Percentiles rank a stretch among this genome's conserved stretches.
These are phyloP conservation scores for Centrapalus pauciflorus DNA, from an alignment of 129 eudicot species.

Conservation along the genomic window DNA sequence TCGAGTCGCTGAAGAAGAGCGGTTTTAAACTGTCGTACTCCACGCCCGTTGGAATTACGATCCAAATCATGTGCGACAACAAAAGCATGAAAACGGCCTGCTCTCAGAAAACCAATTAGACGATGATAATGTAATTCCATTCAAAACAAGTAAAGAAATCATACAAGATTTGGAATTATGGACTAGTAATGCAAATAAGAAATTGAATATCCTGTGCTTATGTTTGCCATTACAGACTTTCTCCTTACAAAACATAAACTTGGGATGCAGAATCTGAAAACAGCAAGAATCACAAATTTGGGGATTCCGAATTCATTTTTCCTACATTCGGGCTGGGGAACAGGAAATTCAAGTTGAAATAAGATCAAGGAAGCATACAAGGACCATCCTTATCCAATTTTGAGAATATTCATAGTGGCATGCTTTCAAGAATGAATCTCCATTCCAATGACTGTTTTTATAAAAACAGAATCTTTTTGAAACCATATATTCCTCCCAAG, in stretches of 20 bases:
- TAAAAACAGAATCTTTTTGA: slow-evolving; percentile 13
- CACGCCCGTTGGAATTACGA: slow-evolving; percentile 83
- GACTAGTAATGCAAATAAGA: too few relatives aligned
- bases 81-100: slow-evolving; percentile 99
- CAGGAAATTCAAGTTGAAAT: slow-evolving; percentile 5
- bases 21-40: slow-evolving; percentile 95
- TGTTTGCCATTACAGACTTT: too few relatives aligned
- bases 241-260: too few relatives aligned
- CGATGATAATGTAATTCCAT: background rate
- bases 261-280: slow-evolving; percentile 4
- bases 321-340: background rate
- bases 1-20: slow-evolving; percentile 92
- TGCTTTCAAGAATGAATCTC: slow-evolving; percentile 13
- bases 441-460: background rate
- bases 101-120: slow-evolving; percentile 17
- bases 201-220: too few relatives aligned
- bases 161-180: too few relatives aligned
- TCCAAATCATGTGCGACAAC: slow-evolving; percentile 92
- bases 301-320: background rate
- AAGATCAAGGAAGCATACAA: slow-evolving; percentile 6
- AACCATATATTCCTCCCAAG: too few relatives aligned
- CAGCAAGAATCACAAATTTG: background rate
- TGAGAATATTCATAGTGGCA: slow-evolving; percentile 3
- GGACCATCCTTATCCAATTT: background rate
- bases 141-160: background rate